Evolutionary conservation across 495 filamentous ascomycete species (phyloP), one percentile per base, ranked within the genome.

Genomic region (Aspergillus coremiiformis): DNA sequence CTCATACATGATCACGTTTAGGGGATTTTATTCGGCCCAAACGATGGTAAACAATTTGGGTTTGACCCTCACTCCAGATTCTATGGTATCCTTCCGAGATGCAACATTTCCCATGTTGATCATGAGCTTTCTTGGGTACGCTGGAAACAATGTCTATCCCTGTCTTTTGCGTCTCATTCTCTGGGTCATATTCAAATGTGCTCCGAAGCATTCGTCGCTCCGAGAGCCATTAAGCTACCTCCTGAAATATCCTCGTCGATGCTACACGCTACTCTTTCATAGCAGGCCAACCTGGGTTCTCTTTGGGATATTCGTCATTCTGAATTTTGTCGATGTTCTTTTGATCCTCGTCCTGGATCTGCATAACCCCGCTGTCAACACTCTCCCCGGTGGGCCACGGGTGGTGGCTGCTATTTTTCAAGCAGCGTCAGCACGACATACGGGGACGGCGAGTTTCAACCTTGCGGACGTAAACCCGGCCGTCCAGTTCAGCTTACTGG

Each of bases 81-180:
- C 85, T 35, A 90, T 94, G 86, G 77, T 83, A 46, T 84, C 83
- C 0, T 92, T 94, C 62, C 79, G 84, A 58, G 81, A 72, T 15
- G 83, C 86, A 5, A 71, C 77, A 0, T 83, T 83, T 49, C 81
- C 85, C 2, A 65, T 94, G 44, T 51, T 91, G 3, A 49, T 90
- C 35, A 81, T 86, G 63, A 81, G 72, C 15, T 86, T 88, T 53
- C 76, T 94, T n/a, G 85, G 89, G 53, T 78, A 89, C 51, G 80
- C 85, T 42, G 89, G 89, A 26, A 91, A 94, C 56, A 93, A 87
- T 0, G 84, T 84, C 9, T 93, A 90, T 53, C 89, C 89, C 2
- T 81, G 87, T 61, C 79, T 90, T 73, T 74, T 94, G 20, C 83
- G 89, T 19, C 82, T 90, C 61, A 71, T 84, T 52, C 90, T 94